phyloP scores from a whole-genome alignment of 495 filamentous ascomycete genomes.

The Wilcoxina mikolae region DNA sequence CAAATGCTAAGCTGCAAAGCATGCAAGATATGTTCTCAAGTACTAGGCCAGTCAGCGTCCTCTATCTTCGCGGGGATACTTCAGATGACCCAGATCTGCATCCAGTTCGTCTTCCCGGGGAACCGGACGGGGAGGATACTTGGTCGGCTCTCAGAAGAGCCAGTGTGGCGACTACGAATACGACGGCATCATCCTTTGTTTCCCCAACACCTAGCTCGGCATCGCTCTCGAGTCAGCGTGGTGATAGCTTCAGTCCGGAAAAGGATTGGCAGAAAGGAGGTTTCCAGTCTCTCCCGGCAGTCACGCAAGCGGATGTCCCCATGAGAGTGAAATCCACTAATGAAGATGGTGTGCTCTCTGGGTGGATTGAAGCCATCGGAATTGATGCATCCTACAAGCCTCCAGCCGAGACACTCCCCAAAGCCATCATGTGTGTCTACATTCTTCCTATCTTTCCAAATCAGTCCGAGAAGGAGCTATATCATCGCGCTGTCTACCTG shows the following conservation, averaged over 20 bases:
- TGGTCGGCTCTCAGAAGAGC: conserved; percentile 27
- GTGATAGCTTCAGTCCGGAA: conserved; percentile 21
- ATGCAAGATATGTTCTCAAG: conserved; percentile 95
- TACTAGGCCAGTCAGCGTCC: conserved; percentile 66
- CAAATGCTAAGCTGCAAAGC: conserved; percentile 66
- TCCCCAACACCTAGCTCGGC: conserved; percentile 57
- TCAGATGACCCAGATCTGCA: conserved; percentile 78
- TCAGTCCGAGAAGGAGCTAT: conserved; percentile 41
- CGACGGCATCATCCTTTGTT: conserved; percentile 45
- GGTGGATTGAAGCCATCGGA: conserved; percentile 82
- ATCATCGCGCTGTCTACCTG: conserved; percentile 78
- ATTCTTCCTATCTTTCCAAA: conserved; percentile 45
- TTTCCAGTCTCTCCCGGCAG: conserved; percentile 16
- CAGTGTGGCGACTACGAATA: conserved; percentile 30
- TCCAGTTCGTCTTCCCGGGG: conserved; percentile 62
- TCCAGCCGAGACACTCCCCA: conserved; percentile 53
- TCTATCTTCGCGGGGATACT: conserved; percentile 71
- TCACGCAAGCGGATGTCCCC: conserved; percentile 17
- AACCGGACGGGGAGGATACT: conserved; percentile 37
- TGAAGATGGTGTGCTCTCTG: conserved; percentile 41
- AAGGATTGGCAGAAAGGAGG: conserved; percentile 22
- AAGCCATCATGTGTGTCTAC: conserved; percentile 64
- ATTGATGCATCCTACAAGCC: conserved; percentile 77
- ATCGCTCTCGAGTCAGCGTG: conserved; percentile 41
- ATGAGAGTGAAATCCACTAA: conserved; percentile 23